These are phyloP conservation scores for Lipomyces mesembrius DNA, from an alignment of 805 yeast genomes.

Conservation along the genomic window DNA sequence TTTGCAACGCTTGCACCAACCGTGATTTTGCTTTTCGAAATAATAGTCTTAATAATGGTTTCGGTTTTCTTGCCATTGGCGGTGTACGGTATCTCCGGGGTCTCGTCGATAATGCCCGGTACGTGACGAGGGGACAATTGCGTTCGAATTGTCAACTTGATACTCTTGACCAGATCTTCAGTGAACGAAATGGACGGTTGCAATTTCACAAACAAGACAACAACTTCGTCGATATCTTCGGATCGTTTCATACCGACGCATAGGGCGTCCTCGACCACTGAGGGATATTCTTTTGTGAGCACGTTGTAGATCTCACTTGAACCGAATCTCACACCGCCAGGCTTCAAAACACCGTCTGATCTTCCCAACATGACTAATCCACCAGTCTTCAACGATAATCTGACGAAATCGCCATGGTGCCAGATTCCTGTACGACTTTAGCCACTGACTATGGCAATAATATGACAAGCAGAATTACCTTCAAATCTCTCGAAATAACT, in stretches of 20 bases:
- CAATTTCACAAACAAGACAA: conserved; percentile 36
- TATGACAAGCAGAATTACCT: neutral
- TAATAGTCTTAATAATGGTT: conserved; percentile 36
- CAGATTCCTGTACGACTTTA: conserved; percentile 24
- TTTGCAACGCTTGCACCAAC: conserved; percentile 41
- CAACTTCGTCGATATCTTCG: conserved; percentile 36
- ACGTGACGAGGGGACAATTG: conserved; percentile 39
- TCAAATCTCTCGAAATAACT: conserved; percentile 37
- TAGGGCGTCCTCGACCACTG: conserved; percentile 34
- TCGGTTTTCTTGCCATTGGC: conserved; percentile 41
- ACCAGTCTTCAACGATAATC: conserved; percentile 32
- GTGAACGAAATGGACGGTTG: conserved; percentile 20
- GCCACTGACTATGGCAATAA: neutral
- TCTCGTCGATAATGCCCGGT: conserved; percentile 35
- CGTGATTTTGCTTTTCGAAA: conserved; percentile 30
- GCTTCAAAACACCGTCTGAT: conserved; percentile 40
- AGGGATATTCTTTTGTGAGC: conserved; percentile 32
- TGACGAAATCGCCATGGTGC: conserved; percentile 40
- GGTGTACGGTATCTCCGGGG: conserved; percentile 39
- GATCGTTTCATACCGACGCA: conserved; percentile 39
- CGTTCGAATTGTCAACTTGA: conserved; percentile 28
- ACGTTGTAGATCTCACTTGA: conserved; percentile 40
- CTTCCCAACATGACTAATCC: conserved; percentile 39
- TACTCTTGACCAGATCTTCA: conserved; percentile 17
- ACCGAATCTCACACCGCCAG: conserved; percentile 39